A percentile compares a stretch with the other conserved stretches of the same genome.
Evolutionary conservation across 345 rosid species (phyloP).

Genomic region (Populus tremula): DNA sequence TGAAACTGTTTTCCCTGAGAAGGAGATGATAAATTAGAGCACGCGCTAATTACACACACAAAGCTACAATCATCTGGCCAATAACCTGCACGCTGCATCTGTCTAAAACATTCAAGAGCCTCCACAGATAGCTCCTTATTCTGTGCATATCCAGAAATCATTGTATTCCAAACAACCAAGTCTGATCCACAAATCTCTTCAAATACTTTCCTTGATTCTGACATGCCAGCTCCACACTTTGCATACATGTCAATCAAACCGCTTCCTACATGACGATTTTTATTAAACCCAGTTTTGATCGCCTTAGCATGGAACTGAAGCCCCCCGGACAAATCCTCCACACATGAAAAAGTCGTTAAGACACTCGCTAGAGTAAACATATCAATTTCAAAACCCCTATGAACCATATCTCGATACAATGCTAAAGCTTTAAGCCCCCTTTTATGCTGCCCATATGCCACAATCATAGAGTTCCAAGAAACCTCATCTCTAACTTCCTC

Average conservation of each 20-base stretch:
- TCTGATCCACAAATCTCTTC: slow-evolving; percentile 59
- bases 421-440: slow-evolving; percentile 61
- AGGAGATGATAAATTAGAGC: slow-evolving; percentile 71
- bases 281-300: slow-evolving; percentile 66
- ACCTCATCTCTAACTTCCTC: slow-evolving; percentile 59
- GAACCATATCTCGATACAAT: slow-evolving; percentile 64
- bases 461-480: slow-evolving; percentile 95
- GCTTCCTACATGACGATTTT: slow-evolving; percentile 75
- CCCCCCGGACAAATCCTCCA: slow-evolving; percentile 67
- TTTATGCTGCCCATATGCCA: slow-evolving; percentile 76
- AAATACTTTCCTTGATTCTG: slow-evolving; percentile 60
- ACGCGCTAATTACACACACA: slow-evolving; percentile 71
- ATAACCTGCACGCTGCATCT: slow-evolving; percentile 60
- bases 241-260: slow-evolving; percentile 87
- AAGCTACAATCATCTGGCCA: slow-evolving; percentile 86
- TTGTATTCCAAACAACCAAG: slow-evolving; percentile 85
- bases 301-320: slow-evolving; percentile 68
- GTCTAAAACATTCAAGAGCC: slow-evolving; percentile 61
- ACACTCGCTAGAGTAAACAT: slow-evolving; percentile 80
- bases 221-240: slow-evolving; percentile 62
- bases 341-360: slow-evolving; percentile 64
- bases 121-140: slow-evolving; percentile 60
- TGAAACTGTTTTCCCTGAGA: slow-evolving; percentile 82
- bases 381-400: slow-evolving; percentile 53
- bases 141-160: slow-evolving; percentile 79